Conservation (phyloP, 148 eudicot species). For the Arbutus unedo region DNA sequence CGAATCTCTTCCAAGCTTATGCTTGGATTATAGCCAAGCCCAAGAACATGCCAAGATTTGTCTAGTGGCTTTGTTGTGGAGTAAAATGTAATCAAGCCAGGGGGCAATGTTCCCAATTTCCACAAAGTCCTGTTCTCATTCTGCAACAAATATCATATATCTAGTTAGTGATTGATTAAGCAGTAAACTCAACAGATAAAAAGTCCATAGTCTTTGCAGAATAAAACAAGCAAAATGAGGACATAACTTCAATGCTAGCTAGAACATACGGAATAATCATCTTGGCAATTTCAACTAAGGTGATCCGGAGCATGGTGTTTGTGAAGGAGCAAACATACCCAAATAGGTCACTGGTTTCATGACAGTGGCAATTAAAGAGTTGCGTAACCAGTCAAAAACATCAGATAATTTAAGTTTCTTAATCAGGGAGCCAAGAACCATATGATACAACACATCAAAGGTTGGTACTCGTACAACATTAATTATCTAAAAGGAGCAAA, state of each 20-base stretch:
- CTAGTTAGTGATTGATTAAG: constrained; percentile 1
- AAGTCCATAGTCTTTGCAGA: background rate
- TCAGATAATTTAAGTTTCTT: constrained; percentile 5
- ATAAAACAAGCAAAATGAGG: background rate
- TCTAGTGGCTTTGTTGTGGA: constrained; percentile 91
- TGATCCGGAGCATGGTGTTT: background rate
- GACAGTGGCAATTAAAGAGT: background rate
- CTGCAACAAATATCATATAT: constrained; percentile 38
- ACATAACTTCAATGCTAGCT: background rate
- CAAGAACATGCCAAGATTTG: constrained; percentile 94
- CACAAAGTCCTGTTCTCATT: constrained; percentile 88
- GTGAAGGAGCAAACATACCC: background rate
- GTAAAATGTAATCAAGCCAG: constrained; percentile 87
- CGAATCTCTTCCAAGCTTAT: constrained; percentile 77
- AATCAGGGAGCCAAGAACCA: background rate
- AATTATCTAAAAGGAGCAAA: background rate
- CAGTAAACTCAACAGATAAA: background rate
- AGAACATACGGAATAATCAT: background rate
- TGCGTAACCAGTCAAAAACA: background rate
- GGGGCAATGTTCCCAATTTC: constrained; percentile 89
- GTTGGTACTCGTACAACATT: background rate
- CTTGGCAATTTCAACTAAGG: background rate
- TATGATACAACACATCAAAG: background rate
- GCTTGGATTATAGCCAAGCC: constrained; percentile 92
- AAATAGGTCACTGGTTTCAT: background rate